These are phyloP conservation scores for Cucumis sativus DNA, from an alignment of 306 rosid species.

Conservation along the genomic window Cucumber_9930_V3 NC_026657.2:28690001-28690500, in stretches of 20 bases:
- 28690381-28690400: not conserved
- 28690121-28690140: too few relatives aligned
- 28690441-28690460: not conserved
- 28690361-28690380: not conserved
- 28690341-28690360: too few relatives aligned
- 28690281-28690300: too few relatives aligned
- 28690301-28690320: too few relatives aligned
- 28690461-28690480: not conserved
- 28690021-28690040: not conserved
- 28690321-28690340: not conserved
- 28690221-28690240: not conserved
- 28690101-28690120: not conserved
- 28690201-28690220: not conserved
- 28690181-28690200: not conserved
- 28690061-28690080: not conserved
- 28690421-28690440: too few relatives aligned
- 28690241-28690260: too few relatives aligned
- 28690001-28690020: not conserved
- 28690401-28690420: not conserved
- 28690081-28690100: not conserved
- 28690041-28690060: not conserved
- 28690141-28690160: not conserved
- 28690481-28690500: not conserved
- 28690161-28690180: too few relatives aligned
- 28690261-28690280: too few relatives aligned